Evolutionary conservation across 2,329 filamentous ascomycete species (phyloP).

Genomic region (Colletotrichum lindemuthianum): DNA sequence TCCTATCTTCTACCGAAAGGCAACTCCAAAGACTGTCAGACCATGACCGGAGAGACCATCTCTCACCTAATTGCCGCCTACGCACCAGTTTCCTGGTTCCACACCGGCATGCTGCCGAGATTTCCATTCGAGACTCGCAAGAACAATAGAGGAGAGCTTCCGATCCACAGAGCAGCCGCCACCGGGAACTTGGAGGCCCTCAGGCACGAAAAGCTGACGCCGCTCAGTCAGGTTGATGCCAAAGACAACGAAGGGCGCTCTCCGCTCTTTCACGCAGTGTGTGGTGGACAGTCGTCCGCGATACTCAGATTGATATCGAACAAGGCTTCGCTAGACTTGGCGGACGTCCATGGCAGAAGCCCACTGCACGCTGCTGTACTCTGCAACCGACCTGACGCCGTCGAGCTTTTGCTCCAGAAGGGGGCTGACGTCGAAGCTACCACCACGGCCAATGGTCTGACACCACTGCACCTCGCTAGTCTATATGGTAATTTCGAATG

Average conservation of each 20-base stretch:
- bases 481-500: constrained; percentile 5
- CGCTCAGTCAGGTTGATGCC: neutral
- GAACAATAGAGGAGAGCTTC: constrained; percentile 12
- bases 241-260: constrained; percentile 3
- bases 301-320: neutral
- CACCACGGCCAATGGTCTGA: neutral
- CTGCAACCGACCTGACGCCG: neutral
- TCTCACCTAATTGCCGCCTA: constrained; percentile 11
- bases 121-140: neutral
- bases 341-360: constrained; percentile 15
- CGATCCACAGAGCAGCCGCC: constrained; percentile 10
- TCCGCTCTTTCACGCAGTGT: constrained; percentile 21
- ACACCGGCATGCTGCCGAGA: neutral
- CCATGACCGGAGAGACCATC: neutral
- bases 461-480: constrained; percentile 15
- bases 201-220: neutral
- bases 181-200: neutral
- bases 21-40: neutral
- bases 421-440: neutral
- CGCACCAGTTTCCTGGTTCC: neutral
- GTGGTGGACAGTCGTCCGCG: constrained; percentile 7
- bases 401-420: neutral
- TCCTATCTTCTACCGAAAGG: constrained; percentile 2
- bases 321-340: neutral
- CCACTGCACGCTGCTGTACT: constrained; percentile 23